A percentile compares a stretch with the other conserved stretches of the same genome.
These are phyloP conservation scores for Diutina rugosa DNA, from an alignment of 1,139 yeast species.

Conservation along the genomic window DNA sequence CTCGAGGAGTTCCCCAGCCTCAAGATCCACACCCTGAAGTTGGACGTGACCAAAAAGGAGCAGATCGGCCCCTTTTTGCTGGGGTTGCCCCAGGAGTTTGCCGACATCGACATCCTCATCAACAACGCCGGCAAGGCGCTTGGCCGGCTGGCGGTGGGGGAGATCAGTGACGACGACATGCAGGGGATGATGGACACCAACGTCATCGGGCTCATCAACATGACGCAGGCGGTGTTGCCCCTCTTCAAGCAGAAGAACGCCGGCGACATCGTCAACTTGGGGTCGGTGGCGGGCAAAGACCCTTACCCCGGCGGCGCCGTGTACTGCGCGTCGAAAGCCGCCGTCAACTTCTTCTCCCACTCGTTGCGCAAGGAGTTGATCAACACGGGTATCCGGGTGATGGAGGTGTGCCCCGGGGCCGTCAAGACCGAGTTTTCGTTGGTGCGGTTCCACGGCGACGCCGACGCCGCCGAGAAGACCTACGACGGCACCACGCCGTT, in stretches of 20 bases:
- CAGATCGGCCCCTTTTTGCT: slow-evolving; percentile 6
- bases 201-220: slow-evolving; percentile 7
- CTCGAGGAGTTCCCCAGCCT: slow-evolving; percentile 4
- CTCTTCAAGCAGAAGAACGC: slow-evolving; percentile 6
- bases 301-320: slow-evolving; percentile 9
- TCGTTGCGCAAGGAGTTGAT: slow-evolving; percentile 9
- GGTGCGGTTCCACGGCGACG: slow-evolving; percentile 8
- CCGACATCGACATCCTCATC: slow-evolving; percentile 7
- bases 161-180: slow-evolving; percentile 6
- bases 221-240: slow-evolving; percentile 9
- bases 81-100: slow-evolving; percentile 7
- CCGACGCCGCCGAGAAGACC: slow-evolving; percentile 6
- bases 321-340: slow-evolving; percentile 9
- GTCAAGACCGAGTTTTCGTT: slow-evolving; percentile 9
- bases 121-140: slow-evolving; percentile 9
- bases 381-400: slow-evolving; percentile 7
- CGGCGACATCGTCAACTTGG: slow-evolving; percentile 8
- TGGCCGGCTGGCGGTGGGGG: slow-evolving; percentile 7
- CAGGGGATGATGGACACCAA: slow-evolving; percentile 8
- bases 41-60: slow-evolving; percentile 7
- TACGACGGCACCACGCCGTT: slow-evolving; percentile 8
- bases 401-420: slow-evolving; percentile 9
- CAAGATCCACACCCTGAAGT: slow-evolving; percentile 6
- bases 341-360: slow-evolving; percentile 8
- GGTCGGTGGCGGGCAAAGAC: slow-evolving; percentile 8